Evolutionary conservation across 345 rosid genomes (phyloP).

Genomic region (Brassica rapa): DNA sequence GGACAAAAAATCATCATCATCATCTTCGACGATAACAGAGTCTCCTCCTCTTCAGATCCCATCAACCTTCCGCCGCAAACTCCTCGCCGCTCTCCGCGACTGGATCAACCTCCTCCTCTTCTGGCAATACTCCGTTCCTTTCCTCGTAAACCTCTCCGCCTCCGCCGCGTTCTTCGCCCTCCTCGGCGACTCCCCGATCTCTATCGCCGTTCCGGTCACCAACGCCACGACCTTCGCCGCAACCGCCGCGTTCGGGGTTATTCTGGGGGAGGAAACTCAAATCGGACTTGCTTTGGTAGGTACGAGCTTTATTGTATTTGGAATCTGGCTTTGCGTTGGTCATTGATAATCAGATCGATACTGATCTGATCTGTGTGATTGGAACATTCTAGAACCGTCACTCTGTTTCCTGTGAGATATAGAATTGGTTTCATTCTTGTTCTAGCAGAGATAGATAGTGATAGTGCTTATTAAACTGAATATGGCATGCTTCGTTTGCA

Average conservation of each 20-base stretch:
- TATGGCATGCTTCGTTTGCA: no score
- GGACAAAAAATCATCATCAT: conserved; percentile 43
- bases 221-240: conserved; percentile 93
- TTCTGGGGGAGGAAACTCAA: conserved; percentile 71
- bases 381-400: background rate
- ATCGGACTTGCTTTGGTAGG: conserved; percentile 63
- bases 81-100: conserved; percentile 43
- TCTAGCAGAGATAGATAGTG: background rate
- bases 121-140: conserved; percentile 93
- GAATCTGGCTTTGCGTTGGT: conserved; percentile 72
- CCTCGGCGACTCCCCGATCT: conserved; percentile 69
- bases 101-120: conserved; percentile 68
- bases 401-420: background rate
- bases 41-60: conserved; percentile 35
- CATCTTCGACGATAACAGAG: conserved; percentile 17
- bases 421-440: background rate
- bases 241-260: conserved; percentile 74
- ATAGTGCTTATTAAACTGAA: background rate
- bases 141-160: conserved; percentile 79
- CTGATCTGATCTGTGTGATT: background rate
- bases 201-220: conserved; percentile 87
- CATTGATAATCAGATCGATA: background rate
- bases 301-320: conserved; percentile 62
- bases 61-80: conserved; percentile 42
- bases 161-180: conserved; percentile 86